Evolutionary conservation across 257 asterid species (phyloP), one percentile per base, ranked within the genome.

Genomic region (Scutellaria barbata): DNA sequence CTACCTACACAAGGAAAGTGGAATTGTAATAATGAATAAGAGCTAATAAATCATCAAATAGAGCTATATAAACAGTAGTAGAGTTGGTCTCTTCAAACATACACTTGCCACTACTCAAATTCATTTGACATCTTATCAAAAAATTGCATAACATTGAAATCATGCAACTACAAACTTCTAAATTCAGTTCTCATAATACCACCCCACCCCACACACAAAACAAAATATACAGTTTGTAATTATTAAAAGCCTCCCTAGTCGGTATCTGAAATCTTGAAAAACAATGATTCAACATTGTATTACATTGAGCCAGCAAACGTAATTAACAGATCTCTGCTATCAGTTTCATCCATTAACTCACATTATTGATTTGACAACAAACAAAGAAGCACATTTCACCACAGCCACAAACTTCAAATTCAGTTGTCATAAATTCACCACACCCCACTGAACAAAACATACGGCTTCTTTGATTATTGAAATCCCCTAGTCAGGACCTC

Each of bases 1-100:
- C 98, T 80, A 52, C 99, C 99, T 91, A 84, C n/a, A 55, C 33
- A 65, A 33, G 20, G 42, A 63, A 66, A 65, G 20, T 52, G n/a
- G 18, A 73, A 61, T 13, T 41, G 62, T 11, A 46, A 66, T 30
- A 39, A 53, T 54, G 25, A 50, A 17, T 30, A 42, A 51, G 40
- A 46, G 53, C 40, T 39, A 50, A 73, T 5, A 22, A 8, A 65
- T 39, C 33, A 62, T 7, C 54, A 56, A 51, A 65, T n/a, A 50
- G 11, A 16, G 16, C 12, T 39, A 42, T 8, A 46, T 50, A 54
- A 63, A 47, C 66, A 39, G 67, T 17, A 20, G 4, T 14, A 63
- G 25, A 64, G 17, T 25, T 16, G 25, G 11, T 63, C 51, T 60
- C 18, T 62, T 61, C 52, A 43, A 4, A 72, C 52, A 37, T 42